phyloP scores from a whole-genome alignment of 441 rosid genomes.

The Gossypium trilobum region DNA sequence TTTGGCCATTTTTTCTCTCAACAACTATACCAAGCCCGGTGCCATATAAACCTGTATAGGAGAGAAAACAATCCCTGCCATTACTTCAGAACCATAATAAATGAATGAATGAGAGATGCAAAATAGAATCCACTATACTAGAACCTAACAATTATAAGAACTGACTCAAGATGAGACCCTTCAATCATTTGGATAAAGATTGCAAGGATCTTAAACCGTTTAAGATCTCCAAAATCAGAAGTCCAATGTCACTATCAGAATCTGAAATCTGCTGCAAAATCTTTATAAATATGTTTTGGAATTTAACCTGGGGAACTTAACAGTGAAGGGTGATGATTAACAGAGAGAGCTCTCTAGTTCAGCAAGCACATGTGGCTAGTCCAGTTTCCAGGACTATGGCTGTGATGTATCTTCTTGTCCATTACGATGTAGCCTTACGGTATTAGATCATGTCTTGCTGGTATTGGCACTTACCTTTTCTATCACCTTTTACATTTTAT shows the following conservation, averaged over 20 bases:
- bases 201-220: neutral
- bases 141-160: neutral
- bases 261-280: neutral
- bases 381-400: neutral
- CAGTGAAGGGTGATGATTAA: neutral
- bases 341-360: neutral
- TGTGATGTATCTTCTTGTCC: neutral
- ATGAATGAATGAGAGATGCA: neutral
- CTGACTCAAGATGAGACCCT: neutral
- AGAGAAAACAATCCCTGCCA: neutral
- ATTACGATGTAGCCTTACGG: neutral
- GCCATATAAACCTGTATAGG: neutral
- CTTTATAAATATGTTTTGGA: neutral
- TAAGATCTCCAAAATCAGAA: neutral
- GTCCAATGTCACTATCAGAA: neutral
- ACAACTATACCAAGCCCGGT: neutral
- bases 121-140: neutral
- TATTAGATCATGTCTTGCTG: neutral
- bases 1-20: neutral
- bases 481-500: neutral
- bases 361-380: no score
- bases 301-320: slow-evolving; percentile 5
- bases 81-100: neutral
- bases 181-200: neutral
- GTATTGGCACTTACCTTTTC: neutral